Conservation (phyloP, 352 stramenopile species). For the Globisporangium orthogonon region DNA sequence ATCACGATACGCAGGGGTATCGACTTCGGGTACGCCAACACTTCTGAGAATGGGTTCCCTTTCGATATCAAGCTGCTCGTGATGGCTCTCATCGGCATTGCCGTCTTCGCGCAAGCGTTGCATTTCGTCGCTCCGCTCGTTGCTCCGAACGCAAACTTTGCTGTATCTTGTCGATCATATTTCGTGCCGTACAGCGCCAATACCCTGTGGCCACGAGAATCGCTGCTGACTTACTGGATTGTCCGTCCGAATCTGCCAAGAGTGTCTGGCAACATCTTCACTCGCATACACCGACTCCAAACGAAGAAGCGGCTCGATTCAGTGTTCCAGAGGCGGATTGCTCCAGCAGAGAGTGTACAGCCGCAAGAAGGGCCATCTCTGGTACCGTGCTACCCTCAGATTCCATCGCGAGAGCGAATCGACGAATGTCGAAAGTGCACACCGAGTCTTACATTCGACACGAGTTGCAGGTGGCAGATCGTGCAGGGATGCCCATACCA, state of each 20-base stretch:
- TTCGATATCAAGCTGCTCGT: slow-evolving; percentile 13
- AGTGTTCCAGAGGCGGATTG: neutral
- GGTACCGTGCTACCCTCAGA: neutral
- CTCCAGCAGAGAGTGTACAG: neutral
- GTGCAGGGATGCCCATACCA: slow-evolving; percentile 11
- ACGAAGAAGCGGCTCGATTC: neutral
- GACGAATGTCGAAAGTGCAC: neutral
- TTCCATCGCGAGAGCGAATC: neutral
- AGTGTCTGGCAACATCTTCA: neutral
- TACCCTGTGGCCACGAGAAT: slow-evolving; percentile 14
- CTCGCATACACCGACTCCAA: neutral
- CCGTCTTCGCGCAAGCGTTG: neutral
- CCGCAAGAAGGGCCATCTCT: neutral
- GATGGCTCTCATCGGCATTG: neutral
- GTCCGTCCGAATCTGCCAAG: neutral
- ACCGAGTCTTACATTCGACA: neutral
- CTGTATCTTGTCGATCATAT: slow-evolving; percentile 9
- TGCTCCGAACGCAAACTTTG: neutral
- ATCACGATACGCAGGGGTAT: neutral
- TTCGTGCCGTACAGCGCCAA: slow-evolving; percentile 19
- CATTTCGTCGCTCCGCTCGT: neutral
- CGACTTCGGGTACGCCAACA: neutral
- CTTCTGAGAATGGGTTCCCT: slow-evolving; percentile 7
- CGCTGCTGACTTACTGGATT: slow-evolving; percentile 10
- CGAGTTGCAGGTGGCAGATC: slow-evolving; percentile 1